Base-by-base conservation (phyloP, 2,329 filamentous ascomycete genomes). In the Trichophyton equinum region DNA sequence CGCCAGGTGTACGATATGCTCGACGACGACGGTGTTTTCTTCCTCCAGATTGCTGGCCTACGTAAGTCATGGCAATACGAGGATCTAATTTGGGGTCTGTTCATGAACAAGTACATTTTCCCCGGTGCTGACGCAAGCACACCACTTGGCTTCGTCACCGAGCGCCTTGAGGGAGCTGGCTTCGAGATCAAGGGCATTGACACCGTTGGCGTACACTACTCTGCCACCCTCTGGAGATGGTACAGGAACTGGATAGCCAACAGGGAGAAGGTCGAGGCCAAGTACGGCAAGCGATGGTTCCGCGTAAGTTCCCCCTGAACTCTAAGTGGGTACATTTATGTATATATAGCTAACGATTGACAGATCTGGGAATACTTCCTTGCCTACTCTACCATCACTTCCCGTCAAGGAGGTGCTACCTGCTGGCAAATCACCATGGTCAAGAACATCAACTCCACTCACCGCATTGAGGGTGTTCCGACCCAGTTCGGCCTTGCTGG, bases 31-130 rank as follows among this genome's bases (percentile, higher is more conserved):
- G 94, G 94, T 74, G 84, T 90, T 66, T 95, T 97, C 80, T 96
- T 94, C 83, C 82, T 97, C 63, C 94, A 97, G 76, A 91, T 95
- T 69, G 91, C 92, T 68, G 94, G 94, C 77, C 83, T 99, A 64
- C 87, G 94, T 68, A 95, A 95, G 80, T 80, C 82, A 65, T 97
- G 94, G 94, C 94, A 97, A 76, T 97, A 96, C 72, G 91, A 97
- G 81, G 92, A 97, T 77, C 83, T 96, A 58, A 88, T 92, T 75
- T 97, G 94, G 94, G 94, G 94, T 73, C 82, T 97, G 55, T 97
- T 96, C 83, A 95, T 97, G 91, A 97, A 97, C 86, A 96, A 96
- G 80, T 96, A 97, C 77, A 82, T 97, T 74, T 97, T 97, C 83
- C 94, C 91, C 38, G 94, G 94, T 73, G 94, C 94, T 58, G 94